These are phyloP conservation scores for Cercospora canescens DNA, from an alignment of 2,329 filamentous ascomycete genomes.

Conservation along the genomic window DNA sequence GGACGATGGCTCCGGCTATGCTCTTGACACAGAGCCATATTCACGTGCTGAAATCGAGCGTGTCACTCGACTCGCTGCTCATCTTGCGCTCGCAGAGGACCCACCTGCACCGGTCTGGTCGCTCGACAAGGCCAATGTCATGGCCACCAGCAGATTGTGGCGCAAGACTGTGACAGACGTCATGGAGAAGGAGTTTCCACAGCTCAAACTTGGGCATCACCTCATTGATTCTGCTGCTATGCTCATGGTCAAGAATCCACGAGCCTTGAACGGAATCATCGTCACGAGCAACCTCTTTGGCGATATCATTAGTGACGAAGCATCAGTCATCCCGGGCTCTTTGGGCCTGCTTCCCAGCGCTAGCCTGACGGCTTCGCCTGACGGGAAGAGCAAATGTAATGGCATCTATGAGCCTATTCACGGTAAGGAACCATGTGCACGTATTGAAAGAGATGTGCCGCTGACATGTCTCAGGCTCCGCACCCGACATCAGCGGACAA, in stretches of 20 bases:
- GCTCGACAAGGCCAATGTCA: conserved; percentile 94
- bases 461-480: conserved; percentile 59
- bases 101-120: conserved; percentile 79
- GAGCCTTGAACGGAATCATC: conserved; percentile 82
- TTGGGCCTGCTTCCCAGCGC: conserved; percentile 87
- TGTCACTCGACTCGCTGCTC: conserved; percentile 77
- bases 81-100: conserved; percentile 74
- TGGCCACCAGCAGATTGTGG: conserved; percentile 89
- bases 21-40: conserved; percentile 86
- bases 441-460: neutral
- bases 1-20: conserved; percentile 70
- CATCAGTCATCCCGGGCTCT: conserved; percentile 88
- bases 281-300: conserved; percentile 94
- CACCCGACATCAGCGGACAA: conserved; percentile 89
- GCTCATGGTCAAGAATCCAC: conserved; percentile 94
- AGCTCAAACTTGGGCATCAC: conserved; percentile 81
- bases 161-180: conserved; percentile 81
- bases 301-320: conserved; percentile 95
- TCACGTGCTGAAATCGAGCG: conserved; percentile 83
- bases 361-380: conserved; percentile 80
- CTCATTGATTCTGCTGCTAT: conserved; percentile 96
- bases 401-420: conserved; percentile 99
- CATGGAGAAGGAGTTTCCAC: conserved; percentile 85
- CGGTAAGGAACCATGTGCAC: conserved; percentile 54
- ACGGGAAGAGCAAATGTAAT: conserved; percentile 80